These are phyloP conservation scores for Emydomyces testavorans DNA, from an alignment of 2,329 filamentous ascomycete species.

Conservation along the genomic window DNA sequence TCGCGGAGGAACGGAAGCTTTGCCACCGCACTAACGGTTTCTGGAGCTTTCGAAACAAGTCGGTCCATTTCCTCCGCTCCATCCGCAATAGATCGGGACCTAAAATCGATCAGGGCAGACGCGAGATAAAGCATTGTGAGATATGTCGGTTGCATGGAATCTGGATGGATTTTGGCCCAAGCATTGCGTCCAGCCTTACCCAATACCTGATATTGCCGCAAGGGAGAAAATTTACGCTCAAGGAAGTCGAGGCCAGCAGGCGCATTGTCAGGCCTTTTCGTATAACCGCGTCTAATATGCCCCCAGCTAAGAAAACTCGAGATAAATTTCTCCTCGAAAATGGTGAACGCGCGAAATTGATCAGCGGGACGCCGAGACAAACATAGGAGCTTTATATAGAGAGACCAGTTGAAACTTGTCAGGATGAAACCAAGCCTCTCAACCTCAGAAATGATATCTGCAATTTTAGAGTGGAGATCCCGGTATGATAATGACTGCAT, in stretches of 20 bases:
- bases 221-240: conserved; percentile 20
- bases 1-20: conserved; percentile 33
- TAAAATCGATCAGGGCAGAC: conserved; percentile 29
- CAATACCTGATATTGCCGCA: conserved; percentile 21
- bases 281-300: conserved; percentile 26
- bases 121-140: conserved; percentile 35
- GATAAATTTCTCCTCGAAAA: conserved; percentile 71
- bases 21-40: conserved; percentile 29
- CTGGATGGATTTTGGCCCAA: conserved; percentile 31
- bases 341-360: conserved; percentile 49
- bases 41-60: conserved; percentile 26
- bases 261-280: conserved; percentile 23
- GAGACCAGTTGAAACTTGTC: conserved; percentile 70
- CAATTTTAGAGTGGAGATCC: conserved; percentile 44
- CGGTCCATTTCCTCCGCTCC: conserved; percentile 24
- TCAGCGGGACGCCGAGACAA: conserved; percentile 47
- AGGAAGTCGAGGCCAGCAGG: conserved; percentile 25
- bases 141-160: conserved; percentile 36
- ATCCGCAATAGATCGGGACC: conserved; percentile 26
- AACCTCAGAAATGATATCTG: conserved; percentile 45
- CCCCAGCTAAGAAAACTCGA: conserved; percentile 65
- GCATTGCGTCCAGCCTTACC: conserved; percentile 25
- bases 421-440: conserved; percentile 58
- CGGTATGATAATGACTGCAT: conserved; percentile 43
- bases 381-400: conserved; percentile 57